Evolutionary conservation across 2,329 filamentous ascomycete genomes (phyloP).

Genomic region (Myriosclerotinia curreyana): DNA sequence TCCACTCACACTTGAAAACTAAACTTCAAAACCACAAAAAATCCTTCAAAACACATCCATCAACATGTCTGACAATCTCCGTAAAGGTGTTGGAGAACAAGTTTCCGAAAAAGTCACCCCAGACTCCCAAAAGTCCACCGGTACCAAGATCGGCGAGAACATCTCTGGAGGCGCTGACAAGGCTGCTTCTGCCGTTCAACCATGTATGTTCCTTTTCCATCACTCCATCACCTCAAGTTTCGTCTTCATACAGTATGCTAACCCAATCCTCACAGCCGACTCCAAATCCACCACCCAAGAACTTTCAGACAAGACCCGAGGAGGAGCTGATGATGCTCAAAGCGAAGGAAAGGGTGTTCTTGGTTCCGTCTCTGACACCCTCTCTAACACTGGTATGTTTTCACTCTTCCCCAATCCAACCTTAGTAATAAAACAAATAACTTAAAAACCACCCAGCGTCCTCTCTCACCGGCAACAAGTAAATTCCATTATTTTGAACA

Average conservation of each 20-base stretch:
- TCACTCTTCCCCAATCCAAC: too few relatives aligned
- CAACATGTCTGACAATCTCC: constrained; percentile 32
- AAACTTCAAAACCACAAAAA: constrained; percentile 3
- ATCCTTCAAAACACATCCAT: neutral
- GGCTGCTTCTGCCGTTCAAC: constrained; percentile 47
- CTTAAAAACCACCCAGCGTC: constrained; percentile 3
- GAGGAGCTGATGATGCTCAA: constrained; percentile 43
- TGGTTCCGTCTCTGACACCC: constrained; percentile 37
- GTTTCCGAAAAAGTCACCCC: constrained; percentile 50
- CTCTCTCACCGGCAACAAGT: constrained; percentile 15
- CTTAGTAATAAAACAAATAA: neutral
- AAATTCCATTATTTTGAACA: neutral
- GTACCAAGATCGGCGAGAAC: constrained; percentile 43
- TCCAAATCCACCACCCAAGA: constrained; percentile 49
- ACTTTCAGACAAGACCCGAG: constrained; percentile 45
- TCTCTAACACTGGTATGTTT: constrained; percentile 15
- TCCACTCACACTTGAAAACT: neutral
- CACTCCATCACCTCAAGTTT: constrained; percentile 8
- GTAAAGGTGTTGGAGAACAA: constrained; percentile 51
- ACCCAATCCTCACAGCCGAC: constrained; percentile 26
- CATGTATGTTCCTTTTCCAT: constrained; percentile 36
- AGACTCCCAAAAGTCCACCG: constrained; percentile 52
- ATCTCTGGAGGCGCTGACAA: constrained; percentile 47
- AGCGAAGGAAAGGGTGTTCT: constrained; percentile 43
- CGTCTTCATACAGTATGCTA: neutral